A percentile compares a stretch with the other conserved stretches of the same genome.
Evolutionary conservation across 2,329 filamentous ascomycete genomes (phyloP).

Genomic region (Fusarium sp.): DNA sequence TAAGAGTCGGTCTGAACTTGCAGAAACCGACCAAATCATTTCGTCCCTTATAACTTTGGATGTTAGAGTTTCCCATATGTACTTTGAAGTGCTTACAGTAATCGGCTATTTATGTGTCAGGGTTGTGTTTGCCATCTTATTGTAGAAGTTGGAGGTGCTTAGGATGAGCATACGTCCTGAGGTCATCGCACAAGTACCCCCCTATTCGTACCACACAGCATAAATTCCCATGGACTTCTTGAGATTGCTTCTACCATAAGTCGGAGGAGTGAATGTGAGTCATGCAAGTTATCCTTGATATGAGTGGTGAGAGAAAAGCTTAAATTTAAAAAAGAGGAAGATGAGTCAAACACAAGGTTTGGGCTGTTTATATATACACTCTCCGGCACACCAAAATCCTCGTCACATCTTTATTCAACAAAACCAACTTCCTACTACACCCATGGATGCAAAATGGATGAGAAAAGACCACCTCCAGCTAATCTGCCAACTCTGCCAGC

Average conservation of each 20-base stretch:
- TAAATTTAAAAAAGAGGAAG: too few species aligned
- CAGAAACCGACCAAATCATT: neutral
- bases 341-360: neutral
- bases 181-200: neutral
- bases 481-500: neutral
- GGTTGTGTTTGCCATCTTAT: neutral
- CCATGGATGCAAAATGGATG: neutral
- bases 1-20: neutral
- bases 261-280: too few species aligned
- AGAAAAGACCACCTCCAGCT: neutral
- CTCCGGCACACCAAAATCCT: neutral
- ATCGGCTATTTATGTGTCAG: neutral
- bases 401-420: too few species aligned
- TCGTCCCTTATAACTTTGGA: too few species aligned
- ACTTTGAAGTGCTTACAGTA: too few species aligned
- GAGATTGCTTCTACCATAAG: too few species aligned
- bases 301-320: too few species aligned
- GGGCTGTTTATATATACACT: neutral
- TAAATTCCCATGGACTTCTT: too few species aligned
- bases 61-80: fast-evolving
- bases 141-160: neutral
- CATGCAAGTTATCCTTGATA: too few species aligned
- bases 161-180: neutral
- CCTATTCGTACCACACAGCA: too few species aligned
- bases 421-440: fast-evolving